These are phyloP conservation scores for Rhynchosporium secalis DNA, from an alignment of 2,329 filamentous ascomycete genomes.

Conservation along the genomic window DNA sequence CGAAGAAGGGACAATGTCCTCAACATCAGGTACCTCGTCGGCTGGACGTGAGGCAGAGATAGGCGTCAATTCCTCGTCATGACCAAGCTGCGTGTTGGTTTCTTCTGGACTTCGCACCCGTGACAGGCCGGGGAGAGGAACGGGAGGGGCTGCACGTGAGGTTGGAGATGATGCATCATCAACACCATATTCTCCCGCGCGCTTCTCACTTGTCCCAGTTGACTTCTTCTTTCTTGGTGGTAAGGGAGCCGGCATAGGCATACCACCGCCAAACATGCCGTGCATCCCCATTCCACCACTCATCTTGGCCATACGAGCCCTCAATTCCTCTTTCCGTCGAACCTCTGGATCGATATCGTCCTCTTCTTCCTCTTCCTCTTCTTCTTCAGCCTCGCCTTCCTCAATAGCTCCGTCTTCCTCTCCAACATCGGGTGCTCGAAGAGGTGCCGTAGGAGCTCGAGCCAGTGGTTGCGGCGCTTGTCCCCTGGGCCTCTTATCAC, in stretches of 20 bases:
- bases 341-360: slow-evolving; percentile 87
- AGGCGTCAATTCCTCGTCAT: slow-evolving; percentile 51
- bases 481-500: slow-evolving; percentile 55
- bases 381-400: slow-evolving; percentile 55
- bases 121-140: slow-evolving; percentile 73
- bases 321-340: slow-evolving; percentile 79
- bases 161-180: slow-evolving; percentile 47
- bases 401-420: slow-evolving; percentile 47
- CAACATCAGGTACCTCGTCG: slow-evolving; percentile 54
- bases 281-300: slow-evolving; percentile 97
- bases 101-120: slow-evolving; percentile 51
- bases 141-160: slow-evolving; percentile 49
- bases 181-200: slow-evolving; percentile 46
- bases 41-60: slow-evolving; percentile 45
- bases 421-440: slow-evolving; percentile 44
- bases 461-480: slow-evolving; percentile 39
- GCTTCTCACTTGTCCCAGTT: slow-evolving; percentile 45
- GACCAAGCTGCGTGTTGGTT: slow-evolving; percentile 45
- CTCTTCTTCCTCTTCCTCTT: slow-evolving; percentile 69
- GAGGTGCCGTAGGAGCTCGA: slow-evolving; percentile 44
- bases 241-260: slow-evolving; percentile 57
- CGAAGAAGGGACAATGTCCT: slow-evolving; percentile 46
- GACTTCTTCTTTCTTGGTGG: slow-evolving; percentile 59
- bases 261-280: slow-evolving; percentile 80
- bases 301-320: slow-evolving; percentile 97